Percentiles rank a stretch among this genome's conserved stretches.
Conservation (phyloP, 2,329 filamentous ascomycete genomes). For the Exophiala phaeomuriformis region DNA sequence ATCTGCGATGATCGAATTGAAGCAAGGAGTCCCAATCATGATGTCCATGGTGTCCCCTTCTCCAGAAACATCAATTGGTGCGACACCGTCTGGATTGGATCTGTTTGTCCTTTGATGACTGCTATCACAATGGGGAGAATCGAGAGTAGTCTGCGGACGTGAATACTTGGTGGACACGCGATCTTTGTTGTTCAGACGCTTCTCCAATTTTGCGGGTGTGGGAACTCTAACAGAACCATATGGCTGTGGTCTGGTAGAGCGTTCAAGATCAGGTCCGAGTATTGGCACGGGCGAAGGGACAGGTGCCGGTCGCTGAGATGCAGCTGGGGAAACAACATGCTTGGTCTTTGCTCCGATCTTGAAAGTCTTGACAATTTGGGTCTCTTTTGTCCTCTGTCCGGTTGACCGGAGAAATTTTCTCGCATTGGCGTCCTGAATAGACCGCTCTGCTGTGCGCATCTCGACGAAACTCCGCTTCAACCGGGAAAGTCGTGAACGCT, state of each 20-base stretch:
- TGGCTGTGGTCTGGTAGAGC: too few relatives aligned
- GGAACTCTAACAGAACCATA: not conserved
- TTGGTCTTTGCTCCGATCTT: not conserved
- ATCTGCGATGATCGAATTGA: too few relatives aligned
- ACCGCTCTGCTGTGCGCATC: conserved; percentile 19
- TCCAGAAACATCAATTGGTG: too few relatives aligned
- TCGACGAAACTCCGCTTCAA: conserved; percentile 19
- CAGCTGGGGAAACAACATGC: not conserved
- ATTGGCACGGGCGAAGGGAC: not conserved
- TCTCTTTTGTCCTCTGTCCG: not conserved
- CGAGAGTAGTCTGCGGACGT: too few relatives aligned
- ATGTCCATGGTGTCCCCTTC: too few relatives aligned
- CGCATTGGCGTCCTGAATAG: conserved; percentile 9
- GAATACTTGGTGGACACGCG: too few relatives aligned
- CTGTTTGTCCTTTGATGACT: too few relatives aligned
- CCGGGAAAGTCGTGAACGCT: conserved; percentile 6
- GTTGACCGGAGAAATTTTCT: not conserved
- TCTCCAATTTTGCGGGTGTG: not conserved
- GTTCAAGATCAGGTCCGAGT: too few relatives aligned
- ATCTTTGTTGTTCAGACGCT: too few relatives aligned
- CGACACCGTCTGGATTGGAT: too few relatives aligned
- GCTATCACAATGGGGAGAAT: too few relatives aligned
- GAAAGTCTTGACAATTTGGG: not conserved
- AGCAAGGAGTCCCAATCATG: too few relatives aligned
- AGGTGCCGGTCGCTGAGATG: not conserved